Percentiles rank a stretch among this genome's conserved stretches.
These are phyloP conservation scores for Knoxia roxburghii DNA, from an alignment of 257 asterid species.

Conservation along the genomic window DNA sequence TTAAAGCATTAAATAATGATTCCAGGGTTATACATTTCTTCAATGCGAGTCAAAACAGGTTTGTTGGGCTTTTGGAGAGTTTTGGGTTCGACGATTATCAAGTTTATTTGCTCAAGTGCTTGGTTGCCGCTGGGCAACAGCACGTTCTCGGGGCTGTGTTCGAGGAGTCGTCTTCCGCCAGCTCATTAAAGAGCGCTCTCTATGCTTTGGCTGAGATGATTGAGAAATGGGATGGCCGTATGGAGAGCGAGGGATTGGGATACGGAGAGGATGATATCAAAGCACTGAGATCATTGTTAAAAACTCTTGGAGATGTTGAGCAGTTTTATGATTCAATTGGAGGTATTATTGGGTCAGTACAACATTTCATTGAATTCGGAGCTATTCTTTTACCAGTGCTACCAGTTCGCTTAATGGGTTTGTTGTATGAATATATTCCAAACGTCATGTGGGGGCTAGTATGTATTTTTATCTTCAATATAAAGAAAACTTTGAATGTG, in stretches of 20 bases:
- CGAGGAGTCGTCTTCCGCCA: slow-evolving; percentile 20
- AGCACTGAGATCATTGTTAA: slow-evolving; percentile 62
- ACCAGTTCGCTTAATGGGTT: background rate
- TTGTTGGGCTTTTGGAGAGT: slow-evolving; percentile 33
- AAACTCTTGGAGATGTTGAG: slow-evolving; percentile 75
- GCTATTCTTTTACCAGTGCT: background rate
- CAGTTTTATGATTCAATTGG: slow-evolving; percentile 90
- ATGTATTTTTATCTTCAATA: background rate
- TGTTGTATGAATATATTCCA: background rate
- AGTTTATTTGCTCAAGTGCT: slow-evolving; percentile 69
- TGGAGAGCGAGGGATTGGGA: slow-evolving; percentile 25
- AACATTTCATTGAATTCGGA: slow-evolving; percentile 13
- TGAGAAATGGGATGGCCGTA: slow-evolving; percentile 66
- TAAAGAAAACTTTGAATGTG: background rate
- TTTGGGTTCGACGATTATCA: slow-evolving; percentile 51
- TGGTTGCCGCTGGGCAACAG: slow-evolving; percentile 81
- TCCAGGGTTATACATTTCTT: slow-evolving; percentile 54
- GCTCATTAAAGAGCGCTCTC: slow-evolving; percentile 61
- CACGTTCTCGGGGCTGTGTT: slow-evolving; percentile 51
- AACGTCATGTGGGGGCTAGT: background rate
- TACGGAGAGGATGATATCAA: slow-evolving; percentile 38
- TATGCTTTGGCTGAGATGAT: slow-evolving; percentile 80
- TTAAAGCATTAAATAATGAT: slow-evolving; percentile 47
- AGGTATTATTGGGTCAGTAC: slow-evolving; percentile 87
- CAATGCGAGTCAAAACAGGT: slow-evolving; percentile 31